These are phyloP conservation scores for Sclerotinia spermophila DNA, from an alignment of 2,329 filamentous ascomycete species.

Conservation along the genomic window DNA sequence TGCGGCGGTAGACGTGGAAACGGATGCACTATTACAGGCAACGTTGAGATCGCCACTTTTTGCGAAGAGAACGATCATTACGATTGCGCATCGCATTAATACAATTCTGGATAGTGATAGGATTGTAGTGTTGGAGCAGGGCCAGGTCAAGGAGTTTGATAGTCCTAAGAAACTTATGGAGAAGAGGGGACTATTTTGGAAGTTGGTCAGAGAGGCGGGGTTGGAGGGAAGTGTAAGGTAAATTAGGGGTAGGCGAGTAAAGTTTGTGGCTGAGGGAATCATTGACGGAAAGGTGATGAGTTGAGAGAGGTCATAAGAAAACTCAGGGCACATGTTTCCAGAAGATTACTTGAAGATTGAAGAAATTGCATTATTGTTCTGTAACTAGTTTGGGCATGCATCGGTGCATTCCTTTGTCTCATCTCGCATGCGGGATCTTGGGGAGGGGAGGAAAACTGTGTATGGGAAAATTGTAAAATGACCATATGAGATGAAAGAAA, in stretches of 20 bases:
- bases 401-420: background rate
- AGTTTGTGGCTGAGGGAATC: background rate
- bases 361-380: background rate
- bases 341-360: slow-evolving; percentile 1
- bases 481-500: background rate
- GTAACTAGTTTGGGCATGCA: background rate
- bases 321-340: background rate
- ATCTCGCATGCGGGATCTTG: background rate
- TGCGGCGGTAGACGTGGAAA: slow-evolving; percentile 67
- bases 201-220: slow-evolving; percentile 87
- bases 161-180: slow-evolving; percentile 74
- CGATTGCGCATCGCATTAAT: slow-evolving; percentile 96
- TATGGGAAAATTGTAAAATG: background rate
- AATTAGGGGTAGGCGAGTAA: background rate
- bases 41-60: slow-evolving; percentile 67
- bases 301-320: background rate
- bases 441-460: background rate
- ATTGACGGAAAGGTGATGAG: background rate
- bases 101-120: slow-evolving; percentile 88
- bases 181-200: slow-evolving; percentile 76
- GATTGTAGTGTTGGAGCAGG: slow-evolving; percentile 89
- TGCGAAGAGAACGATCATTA: slow-evolving; percentile 92
- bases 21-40: slow-evolving; percentile 62
- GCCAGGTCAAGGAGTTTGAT: slow-evolving; percentile 89
- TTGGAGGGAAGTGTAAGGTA: slow-evolving; percentile 43